A percentile compares a stretch with the other conserved stretches of the same genome.
phyloP scores from a whole-genome alignment of 768 basidiomycete genomes.

The Mycena vitilis region DNA sequence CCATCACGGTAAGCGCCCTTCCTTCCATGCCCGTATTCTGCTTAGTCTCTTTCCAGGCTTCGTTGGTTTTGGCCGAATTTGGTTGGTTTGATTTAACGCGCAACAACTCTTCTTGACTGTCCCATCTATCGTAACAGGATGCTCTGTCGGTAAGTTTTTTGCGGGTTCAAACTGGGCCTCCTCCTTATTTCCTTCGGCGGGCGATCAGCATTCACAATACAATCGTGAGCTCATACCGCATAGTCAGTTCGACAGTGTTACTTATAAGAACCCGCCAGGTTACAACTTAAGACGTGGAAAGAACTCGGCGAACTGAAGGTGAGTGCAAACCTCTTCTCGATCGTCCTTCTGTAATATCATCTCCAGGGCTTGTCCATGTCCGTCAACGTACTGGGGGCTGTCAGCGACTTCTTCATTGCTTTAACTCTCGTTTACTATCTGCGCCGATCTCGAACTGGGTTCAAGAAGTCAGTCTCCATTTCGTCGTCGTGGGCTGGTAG shows the following conservation, averaged over 20 bases:
- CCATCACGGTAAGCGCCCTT: constrained; percentile 52
- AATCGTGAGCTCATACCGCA: constrained; percentile 51
- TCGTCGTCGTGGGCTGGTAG: constrained; percentile 13
- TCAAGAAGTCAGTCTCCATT: constrained; percentile 56
- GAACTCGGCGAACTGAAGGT: constrained; percentile 61
- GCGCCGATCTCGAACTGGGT: constrained; percentile 63
- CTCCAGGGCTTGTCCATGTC: constrained; percentile 65
- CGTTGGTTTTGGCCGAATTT: constrained; percentile 62
- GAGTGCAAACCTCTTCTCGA: neutral
- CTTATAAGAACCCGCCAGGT: constrained; percentile 43
- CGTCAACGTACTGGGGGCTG: constrained; percentile 64
- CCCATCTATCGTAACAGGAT: constrained; percentile 41
- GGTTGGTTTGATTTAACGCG: constrained; percentile 46
- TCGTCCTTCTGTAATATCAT: constrained; percentile 20
- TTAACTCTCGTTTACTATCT: constrained; percentile 61
- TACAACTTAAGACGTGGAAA: constrained; percentile 56
- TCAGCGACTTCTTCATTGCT: constrained; percentile 63
- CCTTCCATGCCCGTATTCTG: neutral
- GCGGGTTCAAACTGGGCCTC: constrained; percentile 3
- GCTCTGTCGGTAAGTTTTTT: constrained; percentile 54
- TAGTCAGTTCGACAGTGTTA: neutral
- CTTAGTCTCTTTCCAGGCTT: constrained; percentile 42
- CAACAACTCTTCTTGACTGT: constrained; percentile 5
- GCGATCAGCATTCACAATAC: constrained; percentile 56
- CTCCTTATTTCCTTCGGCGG: constrained; percentile 17